Evolutionary conservation across 2,329 filamentous ascomycete genomes (phyloP).

Genomic region (Dactylellina cionopaga): DNA sequence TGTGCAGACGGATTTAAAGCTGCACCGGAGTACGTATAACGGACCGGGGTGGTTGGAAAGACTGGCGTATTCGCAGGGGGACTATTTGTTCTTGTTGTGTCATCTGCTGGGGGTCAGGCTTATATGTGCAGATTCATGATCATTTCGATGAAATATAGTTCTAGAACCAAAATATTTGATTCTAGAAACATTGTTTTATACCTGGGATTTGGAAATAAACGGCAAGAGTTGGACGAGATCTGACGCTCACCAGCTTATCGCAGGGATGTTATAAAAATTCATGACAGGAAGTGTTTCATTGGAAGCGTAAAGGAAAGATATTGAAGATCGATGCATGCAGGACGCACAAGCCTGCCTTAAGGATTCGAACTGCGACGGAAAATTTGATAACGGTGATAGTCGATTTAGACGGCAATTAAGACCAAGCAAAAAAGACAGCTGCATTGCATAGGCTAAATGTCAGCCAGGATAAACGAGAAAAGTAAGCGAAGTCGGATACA

Average conservation of each 20-base stretch:
- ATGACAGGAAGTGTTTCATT: too few relatives aligned
- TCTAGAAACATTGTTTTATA: too few relatives aligned
- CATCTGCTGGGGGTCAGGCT: conserved; percentile 23
- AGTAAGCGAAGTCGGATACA: conserved; percentile 1
- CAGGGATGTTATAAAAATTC: too few relatives aligned
- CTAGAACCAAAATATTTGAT: conserved; percentile 1
- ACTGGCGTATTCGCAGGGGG: conserved; percentile 36
- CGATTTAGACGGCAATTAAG: too few relatives aligned
- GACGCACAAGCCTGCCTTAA: too few relatives aligned
- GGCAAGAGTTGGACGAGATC: too few relatives aligned
- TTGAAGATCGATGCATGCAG: too few relatives aligned
- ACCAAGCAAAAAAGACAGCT: background rate
- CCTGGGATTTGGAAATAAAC: too few relatives aligned
- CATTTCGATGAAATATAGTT: background rate
- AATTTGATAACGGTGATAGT: too few relatives aligned
- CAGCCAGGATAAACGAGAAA: background rate
- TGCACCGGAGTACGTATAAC: conserved; percentile 25
- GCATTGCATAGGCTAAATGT: conserved; percentile 31
- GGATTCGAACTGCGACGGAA: too few relatives aligned
- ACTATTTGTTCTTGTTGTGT: conserved; percentile 39
- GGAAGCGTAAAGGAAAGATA: too few relatives aligned
- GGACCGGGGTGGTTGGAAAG: conserved; percentile 34
- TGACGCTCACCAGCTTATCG: too few relatives aligned
- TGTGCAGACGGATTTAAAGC: conserved; percentile 37
- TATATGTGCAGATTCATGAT: conserved; percentile 33